phyloP scores from a whole-genome alignment of 2,329 filamentous ascomycete species.

The Talaromyces sp. region DNA sequence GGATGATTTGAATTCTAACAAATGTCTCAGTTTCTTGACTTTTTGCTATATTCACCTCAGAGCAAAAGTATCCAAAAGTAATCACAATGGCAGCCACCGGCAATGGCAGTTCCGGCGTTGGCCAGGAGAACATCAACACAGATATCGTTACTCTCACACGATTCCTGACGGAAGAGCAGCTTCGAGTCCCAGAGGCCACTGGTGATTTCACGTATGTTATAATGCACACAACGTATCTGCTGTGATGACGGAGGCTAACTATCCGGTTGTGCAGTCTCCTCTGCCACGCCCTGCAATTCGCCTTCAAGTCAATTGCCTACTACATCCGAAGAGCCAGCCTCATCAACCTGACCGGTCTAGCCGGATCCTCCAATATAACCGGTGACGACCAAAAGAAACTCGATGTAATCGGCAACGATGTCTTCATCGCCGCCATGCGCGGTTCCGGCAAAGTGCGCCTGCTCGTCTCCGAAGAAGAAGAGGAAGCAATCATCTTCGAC shows the following conservation, averaged over 20 bases:
- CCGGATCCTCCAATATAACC: constrained; percentile 89
- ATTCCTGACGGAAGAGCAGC: constrained; percentile 93
- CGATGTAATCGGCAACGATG: constrained; percentile 96
- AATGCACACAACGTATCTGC: neutral
- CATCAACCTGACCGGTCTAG: constrained; percentile 92
- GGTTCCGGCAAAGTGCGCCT: constrained; percentile 87
- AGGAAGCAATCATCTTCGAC: constrained; percentile 83
- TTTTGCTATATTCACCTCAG: neutral
- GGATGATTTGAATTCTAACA: neutral
- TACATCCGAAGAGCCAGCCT: constrained; percentile 95
- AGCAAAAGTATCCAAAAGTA: constrained; percentile 15
- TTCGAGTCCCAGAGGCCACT: constrained; percentile 88
- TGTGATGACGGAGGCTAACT: neutral
- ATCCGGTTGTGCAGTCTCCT: constrained; percentile 63
- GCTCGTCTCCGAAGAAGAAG: constrained; percentile 97
- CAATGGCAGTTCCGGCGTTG: constrained; percentile 52
- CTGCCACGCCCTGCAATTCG: constrained; percentile 97
- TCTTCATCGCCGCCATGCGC: constrained; percentile 94
- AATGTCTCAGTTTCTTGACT: neutral
- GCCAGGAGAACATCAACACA: constrained; percentile 81
- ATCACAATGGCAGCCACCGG: constrained; percentile 44
- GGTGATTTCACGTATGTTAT: constrained; percentile 90
- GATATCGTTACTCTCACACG: constrained; percentile 93
- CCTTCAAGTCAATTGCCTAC: constrained; percentile 99
- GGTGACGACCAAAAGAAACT: constrained; percentile 99